phyloP scores from a whole-genome alignment of 495 filamentous ascomycete species.

The Neurospora tetrasperma region DNA sequence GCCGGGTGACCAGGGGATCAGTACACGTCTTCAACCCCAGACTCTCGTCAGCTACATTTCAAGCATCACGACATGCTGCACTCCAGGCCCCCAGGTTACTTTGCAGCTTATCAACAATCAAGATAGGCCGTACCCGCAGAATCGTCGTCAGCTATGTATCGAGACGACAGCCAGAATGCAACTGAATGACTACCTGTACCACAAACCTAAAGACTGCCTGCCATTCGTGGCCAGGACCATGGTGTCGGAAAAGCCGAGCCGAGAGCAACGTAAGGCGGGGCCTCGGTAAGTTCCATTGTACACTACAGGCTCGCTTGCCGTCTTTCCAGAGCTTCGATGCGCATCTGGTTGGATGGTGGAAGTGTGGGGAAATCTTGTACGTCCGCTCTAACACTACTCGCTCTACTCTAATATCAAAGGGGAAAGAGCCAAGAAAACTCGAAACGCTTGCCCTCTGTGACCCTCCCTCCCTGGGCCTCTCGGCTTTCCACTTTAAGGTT shows the following conservation, averaged over 20 bases:
- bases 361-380: slow-evolving; percentile 15
- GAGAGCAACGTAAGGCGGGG: slow-evolving; percentile 2
- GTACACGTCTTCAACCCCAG: background rate
- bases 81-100: background rate
- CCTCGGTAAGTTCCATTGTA: background rate
- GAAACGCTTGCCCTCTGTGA: slow-evolving; percentile 1
- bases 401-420: background rate
- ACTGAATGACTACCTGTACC: background rate
- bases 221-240: background rate
- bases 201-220: background rate
- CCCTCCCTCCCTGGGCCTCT: background rate
- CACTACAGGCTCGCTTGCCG: slow-evolving; percentile 23
- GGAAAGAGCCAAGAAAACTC: slow-evolving; percentile 2
- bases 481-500: background rate
- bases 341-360: slow-evolving; percentile 13
- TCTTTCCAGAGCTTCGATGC: slow-evolving; percentile 15
- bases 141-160: background rate
- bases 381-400: background rate
- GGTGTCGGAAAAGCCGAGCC: background rate
- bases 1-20: background rate
- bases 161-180: background rate
- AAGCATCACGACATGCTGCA: background rate
- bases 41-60: background rate
- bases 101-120: background rate
- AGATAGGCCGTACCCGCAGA: background rate